phyloP scores from a whole-genome alignment of 495 filamentous ascomycete species.

The Bryoglossum gracile region DNA sequence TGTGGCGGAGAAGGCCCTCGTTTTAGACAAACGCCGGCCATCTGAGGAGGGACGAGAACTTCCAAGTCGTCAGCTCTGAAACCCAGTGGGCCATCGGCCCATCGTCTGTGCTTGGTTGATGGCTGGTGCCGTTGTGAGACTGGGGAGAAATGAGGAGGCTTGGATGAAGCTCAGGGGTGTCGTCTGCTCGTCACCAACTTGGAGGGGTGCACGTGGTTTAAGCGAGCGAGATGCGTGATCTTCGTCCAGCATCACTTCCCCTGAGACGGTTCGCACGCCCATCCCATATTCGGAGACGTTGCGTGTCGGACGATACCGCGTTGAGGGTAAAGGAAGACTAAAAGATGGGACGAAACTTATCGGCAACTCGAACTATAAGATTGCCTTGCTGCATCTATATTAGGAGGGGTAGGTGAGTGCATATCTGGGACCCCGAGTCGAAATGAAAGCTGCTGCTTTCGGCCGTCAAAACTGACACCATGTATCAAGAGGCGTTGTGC shows the following conservation, averaged over 20 bases:
- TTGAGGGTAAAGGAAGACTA: too few species aligned
- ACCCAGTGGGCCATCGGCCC: slow-evolving; percentile 1
- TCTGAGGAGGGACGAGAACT: neutral
- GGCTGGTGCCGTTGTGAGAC: too few species aligned
- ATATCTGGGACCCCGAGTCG: too few species aligned
- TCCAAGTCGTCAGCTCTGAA: neutral
- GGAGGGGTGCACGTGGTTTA: neutral
- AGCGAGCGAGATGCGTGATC: neutral
- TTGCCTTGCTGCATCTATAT: too few species aligned
- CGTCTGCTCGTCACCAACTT: neutral
- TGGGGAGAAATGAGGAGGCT: too few species aligned
- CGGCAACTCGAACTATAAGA: neutral
- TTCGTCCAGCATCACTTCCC: neutral
- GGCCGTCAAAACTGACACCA: neutral
- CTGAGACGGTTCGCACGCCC: slow-evolving; percentile 9
- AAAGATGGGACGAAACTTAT: slow-evolving; percentile 3
- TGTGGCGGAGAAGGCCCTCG: too few species aligned
- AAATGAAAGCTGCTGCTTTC: neutral
- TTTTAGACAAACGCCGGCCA: neutral
- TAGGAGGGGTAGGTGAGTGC: too few species aligned
- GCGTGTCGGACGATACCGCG: neutral
- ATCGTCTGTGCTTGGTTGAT: slow-evolving; percentile 3
- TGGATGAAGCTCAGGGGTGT: neutral
- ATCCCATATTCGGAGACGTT: slow-evolving; percentile 6
- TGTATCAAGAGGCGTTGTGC: neutral